Evolutionary conservation across 169 alveolate genomes (phyloP).

Genomic region (Eimeria maxima): DNA sequence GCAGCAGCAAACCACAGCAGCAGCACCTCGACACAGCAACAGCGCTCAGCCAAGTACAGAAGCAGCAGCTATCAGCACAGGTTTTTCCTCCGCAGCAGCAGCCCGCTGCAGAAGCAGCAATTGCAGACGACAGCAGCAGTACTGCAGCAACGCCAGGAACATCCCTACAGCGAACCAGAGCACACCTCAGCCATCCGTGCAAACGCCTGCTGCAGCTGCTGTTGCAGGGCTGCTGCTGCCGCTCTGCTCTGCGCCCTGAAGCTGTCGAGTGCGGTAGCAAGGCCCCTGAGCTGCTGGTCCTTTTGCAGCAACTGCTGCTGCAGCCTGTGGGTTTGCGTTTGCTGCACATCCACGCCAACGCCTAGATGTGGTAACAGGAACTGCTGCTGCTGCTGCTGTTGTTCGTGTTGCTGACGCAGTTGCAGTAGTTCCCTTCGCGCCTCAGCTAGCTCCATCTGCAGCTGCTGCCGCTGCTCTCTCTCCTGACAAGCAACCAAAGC

Average conservation of each 20-base stretch:
- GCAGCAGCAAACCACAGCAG: slow-evolving; percentile 40
- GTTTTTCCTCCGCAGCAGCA: not conserved
- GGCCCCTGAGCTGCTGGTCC: slow-evolving; percentile 55
- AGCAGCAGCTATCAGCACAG: not conserved
- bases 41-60: not conserved
- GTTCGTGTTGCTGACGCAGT: slow-evolving; percentile 57
- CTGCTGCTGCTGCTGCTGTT: slow-evolving; percentile 73
- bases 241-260: slow-evolving; percentile 58
- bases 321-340: slow-evolving; percentile 41
- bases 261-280: slow-evolving; percentile 52
- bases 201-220: slow-evolving; percentile 63
- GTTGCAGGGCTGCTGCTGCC: slow-evolving; percentile 71
- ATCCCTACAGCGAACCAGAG: slow-evolving; percentile 27
- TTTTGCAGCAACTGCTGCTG: slow-evolving; percentile 72
- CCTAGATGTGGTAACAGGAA: slow-evolving; percentile 34
- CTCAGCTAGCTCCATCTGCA: slow-evolving; percentile 41
- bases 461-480: slow-evolving; percentile 55
- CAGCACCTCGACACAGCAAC: not conserved
- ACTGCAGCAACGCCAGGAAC: slow-evolving; percentile 21
- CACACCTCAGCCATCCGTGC: slow-evolving; percentile 2
- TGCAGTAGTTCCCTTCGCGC: slow-evolving; percentile 26
- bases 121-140: not conserved
- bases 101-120: not conserved
- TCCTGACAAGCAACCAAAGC: not conserved
- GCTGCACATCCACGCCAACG: slow-evolving; percentile 46